Base-by-base conservation (phyloP, 2,329 filamentous ascomycete species). In the Phialemonium atrogriseum region DNA sequence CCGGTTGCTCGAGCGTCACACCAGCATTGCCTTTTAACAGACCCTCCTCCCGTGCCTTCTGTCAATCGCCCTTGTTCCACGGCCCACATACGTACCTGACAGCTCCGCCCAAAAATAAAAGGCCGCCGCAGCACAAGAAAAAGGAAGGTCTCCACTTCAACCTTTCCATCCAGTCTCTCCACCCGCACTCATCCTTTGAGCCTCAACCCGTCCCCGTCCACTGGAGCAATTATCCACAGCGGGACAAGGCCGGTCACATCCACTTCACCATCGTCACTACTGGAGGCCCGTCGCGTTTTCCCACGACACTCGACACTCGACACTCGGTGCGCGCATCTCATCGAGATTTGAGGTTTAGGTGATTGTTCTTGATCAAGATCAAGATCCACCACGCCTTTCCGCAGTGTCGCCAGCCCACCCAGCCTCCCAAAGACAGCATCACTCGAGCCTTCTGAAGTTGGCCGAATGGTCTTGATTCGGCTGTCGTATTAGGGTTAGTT, bases 111-210 rank as follows among this genome's bases (percentile, higher is more conserved):
- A 41, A 43, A 41, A 40, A 34, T 39, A 42, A 43, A 42, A 41
- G 41, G 52, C 55, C 56, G 51, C 38, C 32, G 38, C 46, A 46
- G 42, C 44, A 42, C 38, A 59, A 59, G 59, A 60, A 59, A 57
- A 58, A 56, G 52, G 57, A 58, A 53, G 49, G 59, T 62, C 60
- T 59, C 61, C 61, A 64, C 60, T 56, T 54, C 52, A 48, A 58
- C 54, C 56, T 58, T 62, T 41, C 43, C 58, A 62, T 55, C 55
- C 51, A 47, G 49, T 60, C 55, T 54, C 47, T 47, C 49, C 48
- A 49, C 47, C 44, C 41, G 41, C 50, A 54, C 42, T 55, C 54
- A 54, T 41, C 33, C 39, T 30, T 46, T 47, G 43, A 50, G 47
- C 47, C 47, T 50, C 47, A 49, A 41, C 39, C n/a, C n/a, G n/a